Evolutionary conservation across 306 rosid species (phyloP), one percentile per base, ranked within the genome.

Genomic region (Gynostemma pentaphyllum): DNA sequence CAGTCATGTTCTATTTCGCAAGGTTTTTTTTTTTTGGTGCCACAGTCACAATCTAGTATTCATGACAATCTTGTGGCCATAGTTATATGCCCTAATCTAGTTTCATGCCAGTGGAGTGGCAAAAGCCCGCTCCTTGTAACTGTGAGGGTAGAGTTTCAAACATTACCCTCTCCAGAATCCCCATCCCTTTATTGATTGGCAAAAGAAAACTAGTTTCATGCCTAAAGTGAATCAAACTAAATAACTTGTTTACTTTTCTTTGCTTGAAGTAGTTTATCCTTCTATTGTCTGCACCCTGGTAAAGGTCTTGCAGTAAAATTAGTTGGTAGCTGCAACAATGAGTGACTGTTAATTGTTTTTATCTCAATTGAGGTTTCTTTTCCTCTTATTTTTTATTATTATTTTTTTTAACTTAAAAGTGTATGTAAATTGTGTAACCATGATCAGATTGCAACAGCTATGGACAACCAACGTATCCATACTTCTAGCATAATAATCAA

Each of bases 381-480:
- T 15, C n/a, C 28, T 9, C 47, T 9, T 36, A 67, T 19, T 53
- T 55, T 65, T 29, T 45, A 42, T n/a, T n/a, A n/a, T n/a, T n/a
- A n/a, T 19, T 52, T 27, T 52, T 52, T 52, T 9, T 5, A 3
- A 44, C 18, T 61, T 46, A 51, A 71, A 27, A 42, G 13, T 19
- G 2, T 59, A 6, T 59, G 65, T 59, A 19, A 34, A 9, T 36
- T 57, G 5, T 57, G 45, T 4, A 14, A 14, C 2, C 9, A 72
- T 66, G 68, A 57, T 45, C 79, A 73, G 68, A 64, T 39, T 42
- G 69, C 67, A 32, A 54, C 32, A 9, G 44, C 48, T 28, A 19
- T 40, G 62, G 26, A 61, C 60, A 49, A 10, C 60, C 48, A 29
- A 48, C 44, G 61, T 66, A 44, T 53, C 40, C 51, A 68, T 59